Conservation (phyloP, 345 rosid genomes). For the Aegle marmelos region DNA sequence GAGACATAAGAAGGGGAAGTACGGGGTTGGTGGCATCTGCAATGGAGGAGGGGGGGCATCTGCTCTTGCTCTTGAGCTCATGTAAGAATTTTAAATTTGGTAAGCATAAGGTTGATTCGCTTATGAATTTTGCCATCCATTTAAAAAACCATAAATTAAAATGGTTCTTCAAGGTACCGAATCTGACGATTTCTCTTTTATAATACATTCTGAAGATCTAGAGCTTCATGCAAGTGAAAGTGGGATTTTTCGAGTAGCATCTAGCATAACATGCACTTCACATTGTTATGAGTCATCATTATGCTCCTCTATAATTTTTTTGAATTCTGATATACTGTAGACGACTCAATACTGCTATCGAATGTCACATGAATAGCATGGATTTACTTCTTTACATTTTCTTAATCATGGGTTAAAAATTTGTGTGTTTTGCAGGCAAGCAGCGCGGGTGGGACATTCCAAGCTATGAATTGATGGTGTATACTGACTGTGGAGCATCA, state of each 20-base stretch:
- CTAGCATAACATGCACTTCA: not conserved
- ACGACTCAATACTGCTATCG: not conserved
- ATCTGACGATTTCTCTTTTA: not conserved
- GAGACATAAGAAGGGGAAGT: conserved; percentile 72
- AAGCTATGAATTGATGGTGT: conserved; percentile 12
- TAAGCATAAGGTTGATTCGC: not conserved
- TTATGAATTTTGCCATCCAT: not conserved
- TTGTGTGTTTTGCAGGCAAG: conserved; percentile 32
- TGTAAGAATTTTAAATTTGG: conserved; percentile 49
- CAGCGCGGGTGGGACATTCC: conserved; percentile 20
- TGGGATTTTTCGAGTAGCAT: not conserved
- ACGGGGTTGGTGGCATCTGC: conserved; percentile 83
- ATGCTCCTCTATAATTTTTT: not conserved
- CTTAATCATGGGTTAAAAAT: not conserved
- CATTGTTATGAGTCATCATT: not conserved
- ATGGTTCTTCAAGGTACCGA: not conserved
- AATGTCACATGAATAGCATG: not conserved
- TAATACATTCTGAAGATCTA: no score
- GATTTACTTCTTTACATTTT: not conserved
- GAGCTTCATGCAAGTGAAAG: not conserved
- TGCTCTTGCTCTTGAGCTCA: conserved; percentile 76
- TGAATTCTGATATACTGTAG: not conserved
- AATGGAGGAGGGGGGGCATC: conserved; percentile 99
- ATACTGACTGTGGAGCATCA: not conserved
- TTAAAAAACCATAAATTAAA: not conserved